A percentile compares a stretch with the other conserved stretches of the same genome.
These are phyloP conservation scores for Ocimum tenuiflorum DNA, from an alignment of 257 asterid genomes.

Conservation along the genomic window DNA sequence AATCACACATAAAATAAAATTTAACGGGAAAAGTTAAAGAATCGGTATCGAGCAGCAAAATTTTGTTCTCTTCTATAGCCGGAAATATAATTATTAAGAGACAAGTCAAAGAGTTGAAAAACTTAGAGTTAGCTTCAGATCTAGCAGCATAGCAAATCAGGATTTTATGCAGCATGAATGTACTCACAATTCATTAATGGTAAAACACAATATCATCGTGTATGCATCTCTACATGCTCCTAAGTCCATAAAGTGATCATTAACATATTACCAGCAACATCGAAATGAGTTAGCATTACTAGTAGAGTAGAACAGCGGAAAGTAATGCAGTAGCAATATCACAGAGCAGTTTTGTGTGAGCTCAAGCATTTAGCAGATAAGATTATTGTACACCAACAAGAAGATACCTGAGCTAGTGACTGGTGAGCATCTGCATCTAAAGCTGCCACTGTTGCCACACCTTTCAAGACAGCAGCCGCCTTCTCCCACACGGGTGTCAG, in stretches of 20 bases:
- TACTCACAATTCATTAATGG: neutral
- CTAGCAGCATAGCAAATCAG: neutral
- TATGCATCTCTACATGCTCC: neutral
- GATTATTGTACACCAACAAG: neutral
- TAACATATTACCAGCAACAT: neutral
- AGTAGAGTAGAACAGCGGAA: conserved; percentile 1
- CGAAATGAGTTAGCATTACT: neutral
- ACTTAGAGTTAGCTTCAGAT: conserved; percentile 6
- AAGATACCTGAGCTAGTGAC: conserved; percentile 76
- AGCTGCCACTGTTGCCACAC: conserved; percentile 88
- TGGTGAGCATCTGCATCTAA: conserved; percentile 93
- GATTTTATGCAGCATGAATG: neutral
- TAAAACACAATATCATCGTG: neutral
- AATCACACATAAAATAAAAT: neutral
- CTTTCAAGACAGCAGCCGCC: conserved; percentile 78
- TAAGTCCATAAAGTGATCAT: neutral
- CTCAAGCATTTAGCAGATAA: neutral
- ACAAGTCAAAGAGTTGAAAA: neutral
- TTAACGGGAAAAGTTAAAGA: neutral
- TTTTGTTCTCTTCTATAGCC: neutral
- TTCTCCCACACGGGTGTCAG: conserved; percentile 90
- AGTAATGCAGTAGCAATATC: neutral
- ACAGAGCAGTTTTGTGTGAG: conserved; percentile 6
- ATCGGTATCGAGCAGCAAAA: neutral
- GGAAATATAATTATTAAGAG: neutral